Evolutionary conservation across 306 rosid species (phyloP).

Genomic region (Casuarina cunninghamiana): DNA sequence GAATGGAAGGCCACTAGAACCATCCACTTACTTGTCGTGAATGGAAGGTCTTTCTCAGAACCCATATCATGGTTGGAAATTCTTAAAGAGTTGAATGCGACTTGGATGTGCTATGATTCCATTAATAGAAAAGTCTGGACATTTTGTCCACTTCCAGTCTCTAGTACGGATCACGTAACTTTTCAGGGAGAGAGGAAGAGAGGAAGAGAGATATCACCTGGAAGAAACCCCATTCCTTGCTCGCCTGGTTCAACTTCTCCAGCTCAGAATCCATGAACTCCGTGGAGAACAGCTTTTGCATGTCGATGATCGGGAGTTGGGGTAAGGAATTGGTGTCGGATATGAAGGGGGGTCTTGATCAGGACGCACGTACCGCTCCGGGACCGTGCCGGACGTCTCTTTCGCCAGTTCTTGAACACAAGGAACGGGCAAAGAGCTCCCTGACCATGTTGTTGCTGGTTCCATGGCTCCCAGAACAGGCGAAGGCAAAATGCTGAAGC

Average conservation of each 20-base stretch:
- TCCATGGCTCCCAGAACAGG: not conserved
- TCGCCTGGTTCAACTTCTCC: conserved; percentile 40
- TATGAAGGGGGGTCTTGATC: conserved; percentile 35
- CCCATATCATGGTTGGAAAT: no score
- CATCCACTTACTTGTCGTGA: no score
- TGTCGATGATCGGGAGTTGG: conserved; percentile 46
- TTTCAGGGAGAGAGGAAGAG: no score
- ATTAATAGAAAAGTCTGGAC: no score
- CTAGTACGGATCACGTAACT: no score
- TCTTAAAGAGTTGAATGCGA: no score
- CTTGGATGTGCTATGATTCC: no score
- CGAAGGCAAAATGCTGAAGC: no score
- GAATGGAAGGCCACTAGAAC: no score
- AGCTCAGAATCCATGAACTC: conserved; percentile 30
- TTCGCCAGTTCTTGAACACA: conserved; percentile 38
- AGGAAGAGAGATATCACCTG: conserved; percentile 30
- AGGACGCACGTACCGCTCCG: conserved; percentile 36
- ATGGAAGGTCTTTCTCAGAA: no score
- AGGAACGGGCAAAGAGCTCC: conserved; percentile 20
- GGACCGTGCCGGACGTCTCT: conserved; percentile 22
- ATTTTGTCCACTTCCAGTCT: no score
- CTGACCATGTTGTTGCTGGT: not conserved
- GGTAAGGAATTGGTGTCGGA: conserved; percentile 22
- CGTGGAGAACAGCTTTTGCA: conserved; percentile 30
- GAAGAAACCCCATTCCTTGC: conserved; percentile 56